Base-by-base conservation (phyloP, 225 moss, liverwort and hornwort genomes). In the Polytrichum commune region DNA sequence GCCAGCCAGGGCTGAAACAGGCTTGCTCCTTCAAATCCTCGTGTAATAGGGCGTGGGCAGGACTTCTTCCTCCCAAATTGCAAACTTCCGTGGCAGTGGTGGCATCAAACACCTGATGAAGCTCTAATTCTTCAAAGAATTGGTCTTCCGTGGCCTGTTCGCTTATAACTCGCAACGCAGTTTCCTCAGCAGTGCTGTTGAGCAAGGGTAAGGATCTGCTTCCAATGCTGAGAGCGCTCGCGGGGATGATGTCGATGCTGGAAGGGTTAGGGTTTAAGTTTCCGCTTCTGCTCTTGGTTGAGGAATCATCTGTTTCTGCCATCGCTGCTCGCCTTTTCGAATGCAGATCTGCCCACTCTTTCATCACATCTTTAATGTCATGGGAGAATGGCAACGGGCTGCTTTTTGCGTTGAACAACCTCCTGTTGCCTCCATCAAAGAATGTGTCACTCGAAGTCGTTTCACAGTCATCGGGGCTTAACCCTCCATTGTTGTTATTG, bases 291-390 rank as follows among this genome's bases (percentile, higher is more conserved):
- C 60, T 8, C 71, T 68, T 64, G 0, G 79, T 70, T 33, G 32
- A 64, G 20, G 56, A 56, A 20, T 62, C 72, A 27, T 67, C 62
- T 20, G 30, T 57, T 68, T 63, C 76, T 29, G 60, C 78, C 18
- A 63, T 27, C 29, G 60, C 67, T 1, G 68, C 38, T 5, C 85
- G 73, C 54, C 86, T 79, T 9, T 64, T 64, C 0, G 80, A 82
- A 6, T 80, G 86, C 72, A 86, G 80, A 70, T 70, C 80, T 13
- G 71, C 20, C 86, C 86, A 86, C 65, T 86, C 82, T 25, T 72
- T 80, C 18, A 86, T 77, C 18, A 86, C 28, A 2, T 73, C 75
- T 72, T 65, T 74, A 27, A 68, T 24, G 26, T 54, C 54, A 13
- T 68, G 23, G 4, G 78, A 74, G 53, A 64, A 32, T n/a, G 26